phyloP scores from a whole-genome alignment of 2,329 filamentous ascomycete species.

The Fusarium domesticum region DNA sequence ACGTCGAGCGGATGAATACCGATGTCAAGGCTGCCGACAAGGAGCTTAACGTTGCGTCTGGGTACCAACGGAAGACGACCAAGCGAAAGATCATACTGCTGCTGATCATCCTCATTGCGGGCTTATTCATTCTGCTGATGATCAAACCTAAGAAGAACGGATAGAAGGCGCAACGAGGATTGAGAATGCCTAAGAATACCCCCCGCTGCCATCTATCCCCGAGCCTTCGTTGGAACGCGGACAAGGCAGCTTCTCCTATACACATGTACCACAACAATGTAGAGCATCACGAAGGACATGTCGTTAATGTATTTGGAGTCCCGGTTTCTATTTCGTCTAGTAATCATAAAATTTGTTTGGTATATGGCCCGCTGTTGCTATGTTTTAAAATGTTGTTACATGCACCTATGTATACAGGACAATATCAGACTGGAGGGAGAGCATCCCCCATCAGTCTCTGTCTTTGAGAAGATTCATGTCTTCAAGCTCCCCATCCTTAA shows the following conservation, averaged over 20 bases:
- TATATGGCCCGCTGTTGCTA: too few species aligned
- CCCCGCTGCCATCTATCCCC: slow-evolving; percentile 5
- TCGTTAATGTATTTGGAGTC: slow-evolving; percentile 28
- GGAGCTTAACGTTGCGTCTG: slow-evolving; percentile 82
- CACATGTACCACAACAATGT: slow-evolving; percentile 33
- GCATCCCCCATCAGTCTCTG: background rate
- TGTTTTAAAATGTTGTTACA: slow-evolving; percentile 5
- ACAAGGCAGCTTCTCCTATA: slow-evolving; percentile 14
- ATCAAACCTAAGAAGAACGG: slow-evolving; percentile 69
- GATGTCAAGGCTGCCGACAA: slow-evolving; percentile 92
- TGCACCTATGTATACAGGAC: too few species aligned
- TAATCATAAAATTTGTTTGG: slow-evolving; percentile 13
- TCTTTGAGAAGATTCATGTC: background rate
- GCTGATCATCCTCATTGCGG: slow-evolving; percentile 78
- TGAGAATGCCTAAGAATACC: slow-evolving; percentile 15
- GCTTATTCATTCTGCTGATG: slow-evolving; percentile 78
- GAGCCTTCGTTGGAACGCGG: background rate
- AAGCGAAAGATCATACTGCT: slow-evolving; percentile 92
- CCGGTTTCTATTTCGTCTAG: slow-evolving; percentile 24
- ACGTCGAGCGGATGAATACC: slow-evolving; percentile 90
- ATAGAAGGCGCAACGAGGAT: slow-evolving; percentile 16
- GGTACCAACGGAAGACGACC: slow-evolving; percentile 82
- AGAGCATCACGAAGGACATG: slow-evolving; percentile 27
- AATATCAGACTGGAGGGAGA: too few species aligned
- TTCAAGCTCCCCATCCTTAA: background rate